These are phyloP conservation scores for Brassica rapa DNA, from an alignment of 345 rosid species.

Conservation along the genomic window DNA sequence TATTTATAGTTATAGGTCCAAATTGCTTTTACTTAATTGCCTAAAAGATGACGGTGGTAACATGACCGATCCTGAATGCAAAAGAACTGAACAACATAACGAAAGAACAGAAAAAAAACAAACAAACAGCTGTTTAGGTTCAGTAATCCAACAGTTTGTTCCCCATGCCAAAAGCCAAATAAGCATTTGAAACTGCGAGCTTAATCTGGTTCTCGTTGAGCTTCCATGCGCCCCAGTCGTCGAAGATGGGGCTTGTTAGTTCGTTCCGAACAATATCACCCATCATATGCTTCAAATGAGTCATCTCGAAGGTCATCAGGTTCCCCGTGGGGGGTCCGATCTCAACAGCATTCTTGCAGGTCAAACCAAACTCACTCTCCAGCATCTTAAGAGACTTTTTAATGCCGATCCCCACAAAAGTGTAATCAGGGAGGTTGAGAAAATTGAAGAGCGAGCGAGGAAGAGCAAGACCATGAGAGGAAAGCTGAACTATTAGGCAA, in stretches of 20 bases:
- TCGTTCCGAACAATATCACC: background rate
- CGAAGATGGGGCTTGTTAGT: background rate
- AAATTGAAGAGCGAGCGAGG: slow-evolving; percentile 10
- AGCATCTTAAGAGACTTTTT: background rate
- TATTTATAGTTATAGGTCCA: too few relatives aligned
- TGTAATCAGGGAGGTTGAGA: background rate
- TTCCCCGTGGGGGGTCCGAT: background rate
- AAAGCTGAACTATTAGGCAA: background rate
- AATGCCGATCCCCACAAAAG: slow-evolving; percentile 5
- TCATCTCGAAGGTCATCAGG: background rate
- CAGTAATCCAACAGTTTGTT: background rate
- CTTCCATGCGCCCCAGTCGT: background rate
- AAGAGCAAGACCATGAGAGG: background rate
- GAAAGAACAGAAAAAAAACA: background rate
- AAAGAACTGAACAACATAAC: background rate
- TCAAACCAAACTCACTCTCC: background rate
- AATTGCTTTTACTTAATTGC: too few relatives aligned
- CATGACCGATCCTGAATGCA: background rate
- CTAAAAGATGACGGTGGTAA: too few relatives aligned
- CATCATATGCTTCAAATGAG: background rate
- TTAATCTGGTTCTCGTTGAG: slow-evolving; percentile 11
- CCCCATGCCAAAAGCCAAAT: background rate
- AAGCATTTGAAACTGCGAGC: slow-evolving; percentile 15
- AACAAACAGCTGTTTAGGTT: background rate
- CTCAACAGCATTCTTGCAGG: slow-evolving; percentile 5